phyloP scores from a whole-genome alignment of 2,329 filamentous ascomycete genomes.

The Trichoderma aggressivum region DNA sequence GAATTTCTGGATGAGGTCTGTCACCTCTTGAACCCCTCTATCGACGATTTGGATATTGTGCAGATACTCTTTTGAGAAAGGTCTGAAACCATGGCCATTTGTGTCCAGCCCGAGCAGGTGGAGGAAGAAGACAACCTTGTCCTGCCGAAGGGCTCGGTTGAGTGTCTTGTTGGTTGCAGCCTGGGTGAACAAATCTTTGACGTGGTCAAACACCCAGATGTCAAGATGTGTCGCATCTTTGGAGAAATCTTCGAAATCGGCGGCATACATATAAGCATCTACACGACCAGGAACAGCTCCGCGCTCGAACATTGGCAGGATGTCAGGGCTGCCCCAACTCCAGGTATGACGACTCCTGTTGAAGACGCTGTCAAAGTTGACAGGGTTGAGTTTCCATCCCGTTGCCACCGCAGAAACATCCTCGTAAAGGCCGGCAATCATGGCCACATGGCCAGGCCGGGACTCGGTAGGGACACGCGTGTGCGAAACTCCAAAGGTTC shows the following conservation, averaged over 20 bases:
- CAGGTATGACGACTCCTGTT: constrained; percentile 95
- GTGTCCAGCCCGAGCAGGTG: constrained; percentile 92
- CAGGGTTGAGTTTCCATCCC: constrained; percentile 97
- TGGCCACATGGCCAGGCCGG: constrained; percentile 88
- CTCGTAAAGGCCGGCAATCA: constrained; percentile 95
- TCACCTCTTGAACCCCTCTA: constrained; percentile 80
- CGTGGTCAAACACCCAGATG: constrained; percentile 92
- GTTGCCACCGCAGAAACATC: constrained; percentile 97
- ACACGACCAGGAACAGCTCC: constrained; percentile 86
- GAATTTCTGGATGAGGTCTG: constrained; percentile 76
- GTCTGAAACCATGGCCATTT: constrained; percentile 77
- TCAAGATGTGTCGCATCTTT: constrained; percentile 78
- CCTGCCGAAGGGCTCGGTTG: constrained; percentile 67
- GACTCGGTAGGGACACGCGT: constrained; percentile 97
- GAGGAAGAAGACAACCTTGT: constrained; percentile 91
- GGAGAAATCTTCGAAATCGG: constrained; percentile 88
- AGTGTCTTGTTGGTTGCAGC: constrained; percentile 76
- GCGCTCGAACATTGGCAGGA: constrained; percentile 92
- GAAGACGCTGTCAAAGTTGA: constrained; percentile 98
- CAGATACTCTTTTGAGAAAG: constrained; percentile 93
- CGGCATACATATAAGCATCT: constrained; percentile 78
- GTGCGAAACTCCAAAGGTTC: constrained; percentile 95
- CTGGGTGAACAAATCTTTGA: constrained; percentile 79
- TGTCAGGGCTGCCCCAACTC: constrained; percentile 99
- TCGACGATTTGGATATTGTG: constrained; percentile 95